These are phyloP conservation scores for Exidia glandulosa DNA, from an alignment of 768 basidiomycete genomes.

Conservation along the genomic window DNA sequence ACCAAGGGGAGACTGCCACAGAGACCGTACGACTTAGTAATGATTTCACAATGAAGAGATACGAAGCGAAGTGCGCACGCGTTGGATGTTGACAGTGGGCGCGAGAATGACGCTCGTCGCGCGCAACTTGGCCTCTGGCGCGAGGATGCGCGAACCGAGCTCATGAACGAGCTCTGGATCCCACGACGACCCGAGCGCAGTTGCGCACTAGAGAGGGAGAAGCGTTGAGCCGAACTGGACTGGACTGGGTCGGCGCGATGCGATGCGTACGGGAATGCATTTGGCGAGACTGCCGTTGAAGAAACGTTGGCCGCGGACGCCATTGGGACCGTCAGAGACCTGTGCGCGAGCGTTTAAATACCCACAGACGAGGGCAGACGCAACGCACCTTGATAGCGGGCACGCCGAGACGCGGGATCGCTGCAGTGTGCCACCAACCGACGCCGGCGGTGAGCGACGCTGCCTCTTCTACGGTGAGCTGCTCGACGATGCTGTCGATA, in stretches of 20 bases:
- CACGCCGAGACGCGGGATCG: constrained; percentile 46
- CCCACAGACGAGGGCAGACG: constrained; percentile 17
- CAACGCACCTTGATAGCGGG: constrained; percentile 63
- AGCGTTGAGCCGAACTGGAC: background rate
- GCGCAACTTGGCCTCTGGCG: constrained; percentile 53
- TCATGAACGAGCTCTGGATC: constrained; percentile 44
- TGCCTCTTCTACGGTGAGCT: constrained; percentile 52
- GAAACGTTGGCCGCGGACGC: constrained; percentile 56
- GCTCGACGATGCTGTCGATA: constrained; percentile 40
- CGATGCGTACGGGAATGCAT: constrained; percentile 44
- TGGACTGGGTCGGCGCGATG: background rate
- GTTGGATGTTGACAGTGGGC: constrained; percentile 68
- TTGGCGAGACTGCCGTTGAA: constrained; percentile 55
- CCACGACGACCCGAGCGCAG: constrained; percentile 61
- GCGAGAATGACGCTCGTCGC: constrained; percentile 54
- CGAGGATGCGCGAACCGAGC: constrained; percentile 46
- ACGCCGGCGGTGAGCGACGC: constrained; percentile 51
- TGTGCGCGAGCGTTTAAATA: background rate
- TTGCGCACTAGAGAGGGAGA: constrained; percentile 39
- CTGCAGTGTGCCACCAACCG: constrained; percentile 60
- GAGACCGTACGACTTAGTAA: background rate
- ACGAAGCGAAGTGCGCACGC: constrained; percentile 18
- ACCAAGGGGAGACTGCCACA: constrained; percentile 33
- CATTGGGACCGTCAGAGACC: constrained; percentile 23
- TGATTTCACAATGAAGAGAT: too few species aligned